Evolutionary conservation across 306 rosid genomes (phyloP).

Genomic region (Cyclanthera cordifolia): DNA sequence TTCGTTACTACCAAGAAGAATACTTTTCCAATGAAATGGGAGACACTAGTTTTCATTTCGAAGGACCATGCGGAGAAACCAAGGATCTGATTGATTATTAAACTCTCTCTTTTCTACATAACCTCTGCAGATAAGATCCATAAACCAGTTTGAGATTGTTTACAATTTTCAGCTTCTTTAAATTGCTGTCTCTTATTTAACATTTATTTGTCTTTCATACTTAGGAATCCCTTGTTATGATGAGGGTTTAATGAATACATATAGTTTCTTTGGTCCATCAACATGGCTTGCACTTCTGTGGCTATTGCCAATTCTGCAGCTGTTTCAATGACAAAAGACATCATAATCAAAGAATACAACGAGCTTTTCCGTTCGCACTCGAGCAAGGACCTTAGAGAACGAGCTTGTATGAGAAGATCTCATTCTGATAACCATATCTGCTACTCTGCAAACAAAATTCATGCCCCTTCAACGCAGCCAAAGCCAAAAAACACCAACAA

Average conservation of each 20-base stretch:
- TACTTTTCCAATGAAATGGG: neutral
- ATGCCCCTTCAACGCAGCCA: conserved; percentile 36
- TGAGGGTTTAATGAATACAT: neutral
- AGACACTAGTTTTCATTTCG: neutral
- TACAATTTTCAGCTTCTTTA: neutral
- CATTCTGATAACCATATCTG: conserved; percentile 56
- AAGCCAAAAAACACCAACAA: conserved; percentile 36
- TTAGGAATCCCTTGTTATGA: too few species aligned
- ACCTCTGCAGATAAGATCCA: neutral
- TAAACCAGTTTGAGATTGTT: neutral
- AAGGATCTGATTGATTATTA: conserved; percentile 1
- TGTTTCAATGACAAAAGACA: conserved; percentile 22
- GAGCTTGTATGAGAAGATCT: conserved; percentile 34
- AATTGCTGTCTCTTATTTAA: neutral
- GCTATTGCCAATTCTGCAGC: conserved; percentile 43
- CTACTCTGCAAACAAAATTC: conserved; percentile 25
- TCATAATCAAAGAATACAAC: conserved; percentile 26
- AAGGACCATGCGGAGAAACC: too few species aligned
- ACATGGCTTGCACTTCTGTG: conserved; percentile 40
- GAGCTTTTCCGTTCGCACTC: conserved; percentile 48
- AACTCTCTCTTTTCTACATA: neutral
- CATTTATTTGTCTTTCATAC: too few species aligned
- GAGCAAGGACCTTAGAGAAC: conserved; percentile 28
- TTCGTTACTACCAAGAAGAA: conserved; percentile 8
- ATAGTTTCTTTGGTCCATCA: conserved; percentile 1